Percentiles rank a stretch among this genome's conserved stretches.
Conservation (phyloP, 179 eudicot species). For the Carnegiea gigantea region DNA sequence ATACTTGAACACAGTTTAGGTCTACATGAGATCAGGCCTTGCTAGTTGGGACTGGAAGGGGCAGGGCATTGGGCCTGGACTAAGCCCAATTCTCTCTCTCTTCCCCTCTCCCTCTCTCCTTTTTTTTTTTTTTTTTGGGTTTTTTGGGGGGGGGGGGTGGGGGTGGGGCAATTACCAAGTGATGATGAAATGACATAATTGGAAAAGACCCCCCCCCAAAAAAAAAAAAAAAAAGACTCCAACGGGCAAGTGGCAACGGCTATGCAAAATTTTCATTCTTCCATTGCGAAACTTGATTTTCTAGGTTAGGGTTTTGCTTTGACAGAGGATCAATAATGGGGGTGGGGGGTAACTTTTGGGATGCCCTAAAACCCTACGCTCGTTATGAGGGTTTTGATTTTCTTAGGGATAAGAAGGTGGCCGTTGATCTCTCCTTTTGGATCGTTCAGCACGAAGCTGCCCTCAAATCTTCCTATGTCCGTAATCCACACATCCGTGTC, state of each 20-base stretch:
- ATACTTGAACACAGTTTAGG: no score
- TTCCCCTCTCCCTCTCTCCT: no score
- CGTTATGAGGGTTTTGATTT: conserved; percentile 65
- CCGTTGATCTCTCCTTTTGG: conserved; percentile 91
- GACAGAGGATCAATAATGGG: conserved; percentile 45
- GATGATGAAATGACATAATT: not conserved
- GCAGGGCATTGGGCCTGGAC: no score
- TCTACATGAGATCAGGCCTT: no score
- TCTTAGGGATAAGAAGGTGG: conserved; percentile 76
- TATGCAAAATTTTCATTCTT: not conserved
- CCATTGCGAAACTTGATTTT: not conserved
- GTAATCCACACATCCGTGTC: conserved; percentile 70
- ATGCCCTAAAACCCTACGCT: conserved; percentile 77
- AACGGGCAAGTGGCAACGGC: not conserved
- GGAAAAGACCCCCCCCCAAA: no score
- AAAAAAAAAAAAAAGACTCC: not conserved
- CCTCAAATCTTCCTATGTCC: conserved; percentile 42
- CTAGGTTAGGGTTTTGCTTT: not conserved
- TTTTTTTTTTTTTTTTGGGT: conserved; percentile 11
- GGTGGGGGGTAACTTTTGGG: conserved; percentile 94
- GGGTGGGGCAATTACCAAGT: not conserved
- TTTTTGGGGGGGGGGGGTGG: no score
- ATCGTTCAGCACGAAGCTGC: conserved; percentile 90
- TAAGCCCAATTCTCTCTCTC: no score
- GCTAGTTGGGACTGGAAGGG: no score